Evolutionary conservation across 116 monocot genomes (phyloP).

Genomic region (Dioscorea cayenensis): DNA sequence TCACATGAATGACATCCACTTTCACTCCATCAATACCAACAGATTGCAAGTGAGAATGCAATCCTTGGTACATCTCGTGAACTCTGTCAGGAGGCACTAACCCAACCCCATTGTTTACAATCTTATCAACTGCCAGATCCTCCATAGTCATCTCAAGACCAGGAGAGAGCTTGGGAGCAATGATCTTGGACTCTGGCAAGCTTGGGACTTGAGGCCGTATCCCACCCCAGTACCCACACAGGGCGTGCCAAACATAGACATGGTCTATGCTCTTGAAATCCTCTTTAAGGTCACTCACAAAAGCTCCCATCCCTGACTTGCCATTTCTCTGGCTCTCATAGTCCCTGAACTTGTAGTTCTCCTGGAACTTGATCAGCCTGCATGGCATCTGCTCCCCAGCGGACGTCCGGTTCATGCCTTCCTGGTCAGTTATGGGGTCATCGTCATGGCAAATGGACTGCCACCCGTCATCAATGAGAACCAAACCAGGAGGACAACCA

Average conservation of each 20-base stretch:
- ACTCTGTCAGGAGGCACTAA: conserved; percentile 49
- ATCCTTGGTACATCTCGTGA: conserved; percentile 47
- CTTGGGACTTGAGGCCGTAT: conserved; percentile 29
- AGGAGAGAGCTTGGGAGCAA: conserved; percentile 45
- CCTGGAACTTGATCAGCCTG: conserved; percentile 61
- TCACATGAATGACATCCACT: conserved; percentile 89
- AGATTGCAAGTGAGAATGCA: conserved; percentile 54
- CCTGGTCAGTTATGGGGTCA: conserved; percentile 21
- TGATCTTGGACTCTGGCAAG: conserved; percentile 44
- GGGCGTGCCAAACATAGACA: conserved; percentile 89
- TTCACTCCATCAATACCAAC: conserved; percentile 79
- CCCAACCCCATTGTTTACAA: conserved; percentile 70
- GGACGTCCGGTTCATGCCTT: conserved; percentile 68
- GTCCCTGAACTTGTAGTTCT: conserved; percentile 73
- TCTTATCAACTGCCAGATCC: conserved; percentile 86
- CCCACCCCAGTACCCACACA: conserved; percentile 95
- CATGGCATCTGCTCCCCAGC: conserved; percentile 97
- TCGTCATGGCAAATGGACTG: conserved; percentile 81
- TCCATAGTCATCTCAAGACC: conserved; percentile 78
- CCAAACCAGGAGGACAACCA: conserved; percentile 76
- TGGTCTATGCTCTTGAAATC: conserved; percentile 43
- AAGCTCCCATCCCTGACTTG: conserved; percentile 35
- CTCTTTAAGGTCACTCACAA: conserved; percentile 52
- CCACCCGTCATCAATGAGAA: conserved; percentile 89
- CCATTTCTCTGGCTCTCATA: conserved; percentile 18